Conservation (phyloP, 331 rosid genomes). For the Quercus lobata region DNA sequence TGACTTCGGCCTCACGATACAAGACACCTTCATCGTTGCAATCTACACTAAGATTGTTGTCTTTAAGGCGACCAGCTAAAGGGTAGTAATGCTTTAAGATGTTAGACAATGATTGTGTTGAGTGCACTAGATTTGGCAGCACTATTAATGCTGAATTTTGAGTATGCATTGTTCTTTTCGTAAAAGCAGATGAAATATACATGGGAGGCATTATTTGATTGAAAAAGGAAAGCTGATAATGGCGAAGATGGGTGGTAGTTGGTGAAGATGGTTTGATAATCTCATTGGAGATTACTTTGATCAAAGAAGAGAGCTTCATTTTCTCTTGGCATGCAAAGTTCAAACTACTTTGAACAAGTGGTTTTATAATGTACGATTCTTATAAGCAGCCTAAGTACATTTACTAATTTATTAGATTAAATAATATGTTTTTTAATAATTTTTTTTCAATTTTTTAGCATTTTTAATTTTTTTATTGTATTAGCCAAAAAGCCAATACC, state of each 20-base stretch:
- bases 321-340: too few relatives aligned
- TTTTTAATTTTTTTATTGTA: too few relatives aligned
- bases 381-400: too few relatives aligned
- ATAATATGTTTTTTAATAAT: too few relatives aligned
- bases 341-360: too few relatives aligned
- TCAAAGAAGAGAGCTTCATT: constrained; percentile 9
- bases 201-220: constrained; percentile 29
- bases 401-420: too few relatives aligned
- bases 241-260: too few relatives aligned
- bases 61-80: neutral
- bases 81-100: constrained; percentile 26
- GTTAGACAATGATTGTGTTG: constrained; percentile 20
- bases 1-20: constrained; percentile 2
- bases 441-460: too few relatives aligned
- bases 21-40: neutral
- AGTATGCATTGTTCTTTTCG: neutral
- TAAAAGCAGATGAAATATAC: constrained; percentile 37
- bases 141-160: too few relatives aligned
- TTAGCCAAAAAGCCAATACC: too few relatives aligned
- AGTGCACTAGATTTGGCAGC: neutral
- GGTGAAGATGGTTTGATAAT: neutral
- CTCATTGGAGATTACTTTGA: constrained; percentile 17
- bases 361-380: too few relatives aligned
- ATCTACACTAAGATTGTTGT: neutral
- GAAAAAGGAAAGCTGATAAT: constrained; percentile 14